A percentile compares a stretch with the other conserved stretches of the same genome.
Conservation (phyloP, 768 basidiomycete species). For the Epithele typhae region DNA sequence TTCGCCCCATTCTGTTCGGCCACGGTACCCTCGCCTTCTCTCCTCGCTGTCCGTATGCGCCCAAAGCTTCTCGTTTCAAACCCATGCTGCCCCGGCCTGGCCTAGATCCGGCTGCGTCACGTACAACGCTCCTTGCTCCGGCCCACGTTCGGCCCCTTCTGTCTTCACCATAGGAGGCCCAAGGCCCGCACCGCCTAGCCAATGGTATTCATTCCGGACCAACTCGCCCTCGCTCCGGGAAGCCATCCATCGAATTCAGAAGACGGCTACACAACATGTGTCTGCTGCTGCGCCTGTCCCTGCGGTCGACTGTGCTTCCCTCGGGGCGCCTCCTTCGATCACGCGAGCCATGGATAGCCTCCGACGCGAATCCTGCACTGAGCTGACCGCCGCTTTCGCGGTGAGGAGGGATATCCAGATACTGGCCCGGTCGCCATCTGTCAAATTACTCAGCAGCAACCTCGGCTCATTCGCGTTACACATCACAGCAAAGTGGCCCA, state of each 20-base stretch:
- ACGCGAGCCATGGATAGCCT: conserved; percentile 8
- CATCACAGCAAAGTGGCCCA: conserved; percentile 2
- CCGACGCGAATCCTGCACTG: conserved; percentile 13
- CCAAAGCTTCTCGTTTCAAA: conserved; percentile 8
- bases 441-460: conserved; percentile 11
- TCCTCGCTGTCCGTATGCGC: neutral
- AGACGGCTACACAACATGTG: neutral
- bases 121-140: no score
- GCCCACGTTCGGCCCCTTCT: neutral
- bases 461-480: conserved; percentile 1
- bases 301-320: no score
- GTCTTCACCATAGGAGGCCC: neutral
- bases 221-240: neutral
- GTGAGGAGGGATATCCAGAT: no score
- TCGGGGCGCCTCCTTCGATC: no score
- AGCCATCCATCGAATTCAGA: neutral
- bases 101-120: no score
- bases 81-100: conserved; percentile 3
- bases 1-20: conserved; percentile 3
- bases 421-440: conserved; percentile 12
- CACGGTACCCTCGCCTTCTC: neutral
- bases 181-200: neutral
- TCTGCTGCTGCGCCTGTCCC: neutral
- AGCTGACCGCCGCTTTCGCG: no score
- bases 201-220: conserved; percentile 6